Base-by-base conservation (phyloP, 805 yeast species). In the Kodamaea jinghongensis region DNA sequence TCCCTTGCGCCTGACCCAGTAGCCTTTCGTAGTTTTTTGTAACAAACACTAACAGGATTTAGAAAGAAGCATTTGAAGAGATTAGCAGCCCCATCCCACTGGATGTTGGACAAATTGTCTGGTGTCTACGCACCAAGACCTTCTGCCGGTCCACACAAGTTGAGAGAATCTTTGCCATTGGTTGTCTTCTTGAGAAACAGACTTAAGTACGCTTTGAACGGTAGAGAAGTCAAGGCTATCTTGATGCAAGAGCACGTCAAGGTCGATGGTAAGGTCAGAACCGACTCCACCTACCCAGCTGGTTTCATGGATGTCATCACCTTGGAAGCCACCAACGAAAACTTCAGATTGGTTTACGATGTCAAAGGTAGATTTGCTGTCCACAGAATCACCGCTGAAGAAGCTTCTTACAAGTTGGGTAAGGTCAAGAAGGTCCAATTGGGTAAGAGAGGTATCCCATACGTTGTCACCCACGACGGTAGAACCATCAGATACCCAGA, bases 81-180 rank as follows among this genome's bases (percentile, higher is more conserved):
- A 85, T 85, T 91, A 77, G 96, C 98, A 74, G 99, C 99, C 74
- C 99, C 99, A 82, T 85, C 90, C 81, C 99, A 93, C 85, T 93
- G 99, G 99, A 86, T 93, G 95, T 87, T 93, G 81, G 99, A 95
- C 95, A 93, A 93, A 80, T 81, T 93, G 79, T 86, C 97, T 70
- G 99, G 99, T 73, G 80, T 87, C 68, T 93, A 93, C 74, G 99
- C 99, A 55, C 99, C 99, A 79, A 89, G 98, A 80, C 96, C 98
- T 70, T 89, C 97, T 54, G 84, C 96, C 62, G 99, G 99, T 81
- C 99, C 99, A 20, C 63, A 58, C 55, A 58, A 58, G 58, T 58
- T 58, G 60, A 56, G 63, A 57, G 63, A 58, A 48, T 57, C 59
- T 35, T 52, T 58, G 48, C 63, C 63, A 42, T 57, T 58, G 56